phyloP scores from a whole-genome alignment of 2,329 filamentous ascomycete species.

The Chaetomiaceae sp. region DNA sequence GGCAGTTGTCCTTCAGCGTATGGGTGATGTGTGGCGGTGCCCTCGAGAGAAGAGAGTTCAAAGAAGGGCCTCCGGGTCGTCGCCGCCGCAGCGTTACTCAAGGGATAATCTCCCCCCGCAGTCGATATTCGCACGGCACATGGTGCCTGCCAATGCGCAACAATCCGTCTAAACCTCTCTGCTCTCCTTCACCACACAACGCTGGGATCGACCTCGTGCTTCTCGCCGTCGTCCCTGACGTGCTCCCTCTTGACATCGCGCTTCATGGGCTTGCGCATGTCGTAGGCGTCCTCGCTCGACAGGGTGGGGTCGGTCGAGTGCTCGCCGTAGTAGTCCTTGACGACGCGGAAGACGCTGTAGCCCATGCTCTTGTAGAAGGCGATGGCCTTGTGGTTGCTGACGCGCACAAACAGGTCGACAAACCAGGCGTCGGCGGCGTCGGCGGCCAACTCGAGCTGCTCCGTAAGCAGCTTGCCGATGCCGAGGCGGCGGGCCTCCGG shows the following conservation, averaged over 20 bases:
- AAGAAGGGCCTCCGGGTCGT: too few species aligned
- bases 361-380: slow-evolving; percentile 86
- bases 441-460: slow-evolving; percentile 75
- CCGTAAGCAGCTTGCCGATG: slow-evolving; percentile 77
- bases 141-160: too few species aligned
- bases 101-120: too few species aligned
- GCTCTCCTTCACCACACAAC: slow-evolving; percentile 80
- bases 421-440: slow-evolving; percentile 88
- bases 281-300: slow-evolving; percentile 79
- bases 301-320: slow-evolving; percentile 62
- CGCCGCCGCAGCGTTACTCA: too few species aligned
- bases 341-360: slow-evolving; percentile 83
- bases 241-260: slow-evolving; percentile 73
- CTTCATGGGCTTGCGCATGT: slow-evolving; percentile 91
- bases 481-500: slow-evolving; percentile 81
- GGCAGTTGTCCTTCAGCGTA: too few species aligned
- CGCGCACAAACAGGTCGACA: slow-evolving; percentile 88
- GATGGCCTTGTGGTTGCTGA: slow-evolving; percentile 83
- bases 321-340: slow-evolving; percentile 90
- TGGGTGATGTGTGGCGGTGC: too few species aligned
- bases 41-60: too few species aligned
- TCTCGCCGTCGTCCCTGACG: slow-evolving; percentile 75
- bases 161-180: too few species aligned
- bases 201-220: slow-evolving; percentile 70
- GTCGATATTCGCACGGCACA: too few species aligned